Conservation (phyloP, 768 basidiomycete genomes). For the Tremella fuciformis region DNA sequence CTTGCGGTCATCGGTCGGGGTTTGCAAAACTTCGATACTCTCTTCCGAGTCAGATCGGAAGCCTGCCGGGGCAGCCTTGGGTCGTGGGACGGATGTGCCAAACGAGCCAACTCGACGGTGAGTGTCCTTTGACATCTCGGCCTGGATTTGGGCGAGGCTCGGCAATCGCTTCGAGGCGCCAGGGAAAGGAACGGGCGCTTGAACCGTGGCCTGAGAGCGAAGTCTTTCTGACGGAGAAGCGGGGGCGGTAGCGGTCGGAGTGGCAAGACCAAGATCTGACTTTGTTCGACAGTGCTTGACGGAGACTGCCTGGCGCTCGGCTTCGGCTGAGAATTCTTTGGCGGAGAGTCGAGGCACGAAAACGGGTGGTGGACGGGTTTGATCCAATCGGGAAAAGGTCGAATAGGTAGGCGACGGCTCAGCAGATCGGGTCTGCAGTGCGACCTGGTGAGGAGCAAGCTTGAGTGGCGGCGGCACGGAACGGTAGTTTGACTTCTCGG, state of each 20-base stretch:
- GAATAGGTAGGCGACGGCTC: slow-evolving; percentile 40
- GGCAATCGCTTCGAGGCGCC: slow-evolving; percentile 19
- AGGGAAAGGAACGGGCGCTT: neutral
- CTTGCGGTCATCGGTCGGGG: slow-evolving; percentile 31
- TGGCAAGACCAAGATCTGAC: slow-evolving; percentile 19
- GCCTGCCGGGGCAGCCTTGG: slow-evolving; percentile 3
- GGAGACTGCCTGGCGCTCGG: slow-evolving; percentile 10
- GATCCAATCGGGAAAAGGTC: slow-evolving; percentile 37
- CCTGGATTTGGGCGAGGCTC: slow-evolving; percentile 41
- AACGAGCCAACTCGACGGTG: slow-evolving; percentile 25
- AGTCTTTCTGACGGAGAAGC: slow-evolving; percentile 13
- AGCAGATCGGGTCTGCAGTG: slow-evolving; percentile 34
- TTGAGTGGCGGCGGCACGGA: too few species aligned
- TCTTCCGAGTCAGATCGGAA: slow-evolving; percentile 24
- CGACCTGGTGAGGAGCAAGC: neutral
- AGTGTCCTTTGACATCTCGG: slow-evolving; percentile 23
- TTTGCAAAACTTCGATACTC: slow-evolving; percentile 33
- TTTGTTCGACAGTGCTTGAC: slow-evolving; percentile 28
- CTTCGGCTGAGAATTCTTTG: slow-evolving; percentile 27
- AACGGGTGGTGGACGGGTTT: slow-evolving; percentile 37
- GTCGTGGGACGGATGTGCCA: slow-evolving; percentile 14
- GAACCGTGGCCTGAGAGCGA: slow-evolving; percentile 15
- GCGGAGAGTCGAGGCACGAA: slow-evolving; percentile 39
- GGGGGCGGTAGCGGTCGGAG: slow-evolving; percentile 1
- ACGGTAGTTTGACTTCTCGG: slow-evolving; percentile 12